A percentile compares a stretch with the other conserved stretches of the same genome.
Evolutionary conservation across 768 basidiomycete genomes (phyloP).

Genomic region (Sarcodon aspratus): DNA sequence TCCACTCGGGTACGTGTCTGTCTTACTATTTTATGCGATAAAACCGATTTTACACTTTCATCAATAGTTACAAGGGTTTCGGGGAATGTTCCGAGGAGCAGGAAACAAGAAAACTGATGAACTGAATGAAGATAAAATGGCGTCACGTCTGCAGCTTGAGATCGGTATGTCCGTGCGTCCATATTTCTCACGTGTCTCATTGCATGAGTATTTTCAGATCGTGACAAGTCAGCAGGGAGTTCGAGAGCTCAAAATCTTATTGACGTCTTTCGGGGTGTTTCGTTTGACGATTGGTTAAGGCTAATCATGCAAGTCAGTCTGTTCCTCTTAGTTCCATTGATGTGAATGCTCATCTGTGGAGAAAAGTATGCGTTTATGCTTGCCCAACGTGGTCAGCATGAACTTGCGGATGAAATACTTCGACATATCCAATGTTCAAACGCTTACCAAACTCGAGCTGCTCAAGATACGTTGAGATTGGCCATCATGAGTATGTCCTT

Average conservation of each 20-base stretch:
- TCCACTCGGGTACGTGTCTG: conserved; percentile 50
- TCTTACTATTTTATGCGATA: neutral
- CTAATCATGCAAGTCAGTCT: conserved; percentile 71
- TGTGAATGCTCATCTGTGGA: neutral
- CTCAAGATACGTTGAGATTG: conserved; percentile 64
- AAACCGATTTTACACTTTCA: neutral
- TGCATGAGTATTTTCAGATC: conserved; percentile 29
- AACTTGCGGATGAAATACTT: conserved; percentile 63
- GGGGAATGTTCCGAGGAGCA: conserved; percentile 56
- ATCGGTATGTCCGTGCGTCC: conserved; percentile 35
- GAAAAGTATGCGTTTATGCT: conserved; percentile 66
- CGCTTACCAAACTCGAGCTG: conserved; percentile 49
- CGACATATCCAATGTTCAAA: conserved; percentile 67
- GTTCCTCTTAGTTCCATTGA: neutral
- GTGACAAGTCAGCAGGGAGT: conserved; percentile 43
- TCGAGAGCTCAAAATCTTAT: conserved; percentile 31
- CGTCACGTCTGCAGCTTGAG: conserved; percentile 64
- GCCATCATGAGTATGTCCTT: conserved; percentile 57
- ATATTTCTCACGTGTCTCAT: neutral
- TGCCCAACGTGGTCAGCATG: conserved; percentile 50
- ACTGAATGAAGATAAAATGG: conserved; percentile 61
- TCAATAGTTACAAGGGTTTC: conserved; percentile 28
- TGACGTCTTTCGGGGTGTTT: conserved; percentile 68
- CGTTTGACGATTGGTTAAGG: conserved; percentile 76
- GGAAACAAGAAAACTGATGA: conserved; percentile 31